Conservation (phyloP, 139 green algal species). For the Chlamydomonas applanata region DNA sequence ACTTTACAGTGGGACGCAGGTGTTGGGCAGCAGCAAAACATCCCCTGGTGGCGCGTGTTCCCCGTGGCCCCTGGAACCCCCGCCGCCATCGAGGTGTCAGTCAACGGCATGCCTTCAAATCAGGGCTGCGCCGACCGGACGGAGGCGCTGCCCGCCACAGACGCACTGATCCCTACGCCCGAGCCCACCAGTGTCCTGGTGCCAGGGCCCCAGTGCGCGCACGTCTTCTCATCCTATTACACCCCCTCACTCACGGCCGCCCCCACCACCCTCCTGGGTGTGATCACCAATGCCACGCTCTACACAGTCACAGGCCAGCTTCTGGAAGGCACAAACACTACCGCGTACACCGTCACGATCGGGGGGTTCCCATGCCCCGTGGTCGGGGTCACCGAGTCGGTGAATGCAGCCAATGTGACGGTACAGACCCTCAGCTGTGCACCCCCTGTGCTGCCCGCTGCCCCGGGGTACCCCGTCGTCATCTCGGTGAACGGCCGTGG, state of each 20-base stretch:
- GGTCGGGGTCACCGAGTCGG: too few species aligned
- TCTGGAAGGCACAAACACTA: too few species aligned
- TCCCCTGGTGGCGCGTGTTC: conserved; percentile 15
- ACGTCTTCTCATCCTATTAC: conserved; percentile 22
- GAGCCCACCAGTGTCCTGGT: not conserved
- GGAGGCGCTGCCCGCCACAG: not conserved
- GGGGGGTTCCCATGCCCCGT: too few species aligned
- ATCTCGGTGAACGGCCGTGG: too few species aligned
- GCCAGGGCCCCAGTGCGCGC: not conserved
- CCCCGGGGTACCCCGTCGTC: too few species aligned
- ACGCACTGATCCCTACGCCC: not conserved
- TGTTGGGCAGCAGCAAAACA: not conserved
- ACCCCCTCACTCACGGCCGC: conserved; percentile 20
- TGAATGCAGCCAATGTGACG: too few species aligned
- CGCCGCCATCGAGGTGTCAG: not conserved
- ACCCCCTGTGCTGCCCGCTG: too few species aligned
- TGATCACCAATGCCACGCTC: too few species aligned
- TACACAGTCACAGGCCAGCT: too few species aligned
- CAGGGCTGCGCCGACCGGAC: not conserved
- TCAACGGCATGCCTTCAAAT: conserved; percentile 26
- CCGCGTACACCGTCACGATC: too few species aligned
- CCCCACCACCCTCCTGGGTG: not conserved
- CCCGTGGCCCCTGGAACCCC: not conserved
- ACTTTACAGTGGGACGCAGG: not conserved
- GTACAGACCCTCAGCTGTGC: too few species aligned